Evolutionary conservation across 2,329 filamentous ascomycete genomes (phyloP).

Genomic region (Oidium heveae): DNA sequence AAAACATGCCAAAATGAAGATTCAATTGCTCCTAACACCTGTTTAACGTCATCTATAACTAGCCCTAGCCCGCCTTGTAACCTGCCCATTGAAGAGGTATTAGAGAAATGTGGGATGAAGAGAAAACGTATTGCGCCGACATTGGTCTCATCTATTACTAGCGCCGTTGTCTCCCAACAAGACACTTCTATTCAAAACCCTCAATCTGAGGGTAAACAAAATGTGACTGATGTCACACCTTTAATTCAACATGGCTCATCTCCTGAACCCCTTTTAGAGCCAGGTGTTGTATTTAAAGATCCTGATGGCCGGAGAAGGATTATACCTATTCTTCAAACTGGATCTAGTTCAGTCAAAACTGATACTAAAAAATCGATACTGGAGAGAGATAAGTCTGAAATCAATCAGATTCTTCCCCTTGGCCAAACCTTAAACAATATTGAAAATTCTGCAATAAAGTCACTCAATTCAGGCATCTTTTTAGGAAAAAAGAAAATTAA

Average conservation of each 20-base stretch:
- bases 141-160: slow-evolving; percentile 8
- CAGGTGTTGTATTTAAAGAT: slow-evolving; percentile 5
- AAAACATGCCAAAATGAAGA: not conserved
- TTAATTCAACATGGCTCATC: not conserved
- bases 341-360: not conserved
- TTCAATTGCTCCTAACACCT: not conserved
- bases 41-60: not conserved
- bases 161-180: slow-evolving; percentile 1
- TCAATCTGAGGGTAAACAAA: slow-evolving; percentile 7
- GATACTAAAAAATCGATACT: not conserved
- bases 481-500: slow-evolving; percentile 16
- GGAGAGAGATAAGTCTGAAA: not conserved
- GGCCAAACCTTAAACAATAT: not conserved
- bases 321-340: slow-evolving; percentile 4
- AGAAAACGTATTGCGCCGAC: slow-evolving; percentile 14
- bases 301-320: slow-evolving; percentile 8
- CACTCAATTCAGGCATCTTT: slow-evolving; percentile 10
- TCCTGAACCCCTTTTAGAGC: slow-evolving; percentile 1
- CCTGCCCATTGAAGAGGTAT: not conserved
- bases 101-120: slow-evolving; percentile 8
- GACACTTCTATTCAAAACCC: slow-evolving; percentile 5
- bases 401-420: no score
- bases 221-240: slow-evolving; percentile 1
- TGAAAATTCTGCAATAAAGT: not conserved
- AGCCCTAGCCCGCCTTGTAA: not conserved